These are phyloP conservation scores for Atkinsonella hypoxylon DNA, from an alignment of 2,329 filamentous ascomycete species.

Conservation along the genomic window DNA sequence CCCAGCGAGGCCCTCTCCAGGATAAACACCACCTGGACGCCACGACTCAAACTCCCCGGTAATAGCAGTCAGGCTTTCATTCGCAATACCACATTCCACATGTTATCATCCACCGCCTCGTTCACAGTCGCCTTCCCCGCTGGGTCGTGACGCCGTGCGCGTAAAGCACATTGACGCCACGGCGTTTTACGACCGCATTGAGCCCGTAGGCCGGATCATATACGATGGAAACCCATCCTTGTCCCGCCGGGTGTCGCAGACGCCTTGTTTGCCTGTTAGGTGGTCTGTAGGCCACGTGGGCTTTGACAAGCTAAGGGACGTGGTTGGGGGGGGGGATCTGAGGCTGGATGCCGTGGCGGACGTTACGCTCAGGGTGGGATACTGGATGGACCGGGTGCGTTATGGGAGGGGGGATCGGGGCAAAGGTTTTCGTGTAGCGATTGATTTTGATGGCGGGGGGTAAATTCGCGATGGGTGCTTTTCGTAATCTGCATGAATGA, in stretches of 20 bases:
- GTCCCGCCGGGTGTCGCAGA: constrained; percentile 65
- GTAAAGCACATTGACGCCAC: constrained; percentile 74
- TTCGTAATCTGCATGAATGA: no score
- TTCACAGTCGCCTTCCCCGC: constrained; percentile 78
- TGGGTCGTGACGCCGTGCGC: constrained; percentile 59
- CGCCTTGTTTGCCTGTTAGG: constrained; percentile 69
- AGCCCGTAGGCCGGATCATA: constrained; percentile 65
- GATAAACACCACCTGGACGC: constrained; percentile 62
- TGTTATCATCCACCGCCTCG: constrained; percentile 74
- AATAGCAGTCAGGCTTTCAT: constrained; percentile 53
- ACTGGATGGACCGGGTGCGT: constrained; percentile 62
- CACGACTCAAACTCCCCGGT: constrained; percentile 49
- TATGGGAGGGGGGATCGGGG: constrained; percentile 63
- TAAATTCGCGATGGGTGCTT: neutral
- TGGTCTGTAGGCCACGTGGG: constrained; percentile 70
- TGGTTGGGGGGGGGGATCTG: constrained; percentile 67
- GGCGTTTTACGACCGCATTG: constrained; percentile 71
- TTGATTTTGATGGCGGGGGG: neutral
- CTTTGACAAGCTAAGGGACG: constrained; percentile 68
- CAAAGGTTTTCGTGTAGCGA: constrained; percentile 31
- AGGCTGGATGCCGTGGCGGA: constrained; percentile 68
- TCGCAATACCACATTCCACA: constrained; percentile 72
- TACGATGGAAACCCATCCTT: constrained; percentile 62
- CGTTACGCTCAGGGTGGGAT: constrained; percentile 61
- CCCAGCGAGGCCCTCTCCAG: constrained; percentile 59